Evolutionary conservation across 1,284 basidiomycete species (phyloP), one percentile per base, ranked within the genome.

Genomic region (Ustilago esculenta): DNA sequence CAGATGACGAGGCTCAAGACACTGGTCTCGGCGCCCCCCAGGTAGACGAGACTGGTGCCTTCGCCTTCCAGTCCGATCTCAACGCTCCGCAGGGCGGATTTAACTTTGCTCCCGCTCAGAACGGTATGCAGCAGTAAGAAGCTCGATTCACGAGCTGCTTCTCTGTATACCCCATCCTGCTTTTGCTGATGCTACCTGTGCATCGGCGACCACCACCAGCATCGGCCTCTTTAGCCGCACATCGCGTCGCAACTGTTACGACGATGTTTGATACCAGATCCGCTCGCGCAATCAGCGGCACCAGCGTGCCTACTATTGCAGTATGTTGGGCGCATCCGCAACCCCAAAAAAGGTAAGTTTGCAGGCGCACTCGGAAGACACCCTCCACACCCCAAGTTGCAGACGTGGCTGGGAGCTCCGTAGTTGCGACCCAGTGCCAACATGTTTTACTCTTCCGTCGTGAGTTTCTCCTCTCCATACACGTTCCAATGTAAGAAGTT

Each of bases 31-130:
- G 85, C 40, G 89, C 89, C 23, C 88, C 93, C 6, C 88, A 88
- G 51, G 92, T 98, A 40, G 93, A 97, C 81, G 88, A 92, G 29
- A 86, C 89, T 21, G 93, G 94, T 68, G 76, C 77, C 2, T 99
- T 97, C 85, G 92, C 93, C 57, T 86, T 87, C 84, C 84, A 86
- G 72, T 82, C 84, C 33, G 84, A 85, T 74, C 51, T 80, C 36
- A 76, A 77, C 41, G 76, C 79, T 41, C 78, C 77, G 7, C 70
- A 75, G 56, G 72, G 76, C 35, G 77, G 77, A n/a, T 80, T 80
- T 65, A 73, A 71, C 67, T 80, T 80, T 59, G 73, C 72, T 25
- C 61, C 72, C 14, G 42, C 68, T n/a, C 54, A 58, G 40, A 73
- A 77, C 44, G 63, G 69, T 36, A 77, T 77, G 75, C 71, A 77